Base-by-base conservation (phyloP, 495 filamentous ascomycete genomes). In the Oidiodendron maius region DNA sequence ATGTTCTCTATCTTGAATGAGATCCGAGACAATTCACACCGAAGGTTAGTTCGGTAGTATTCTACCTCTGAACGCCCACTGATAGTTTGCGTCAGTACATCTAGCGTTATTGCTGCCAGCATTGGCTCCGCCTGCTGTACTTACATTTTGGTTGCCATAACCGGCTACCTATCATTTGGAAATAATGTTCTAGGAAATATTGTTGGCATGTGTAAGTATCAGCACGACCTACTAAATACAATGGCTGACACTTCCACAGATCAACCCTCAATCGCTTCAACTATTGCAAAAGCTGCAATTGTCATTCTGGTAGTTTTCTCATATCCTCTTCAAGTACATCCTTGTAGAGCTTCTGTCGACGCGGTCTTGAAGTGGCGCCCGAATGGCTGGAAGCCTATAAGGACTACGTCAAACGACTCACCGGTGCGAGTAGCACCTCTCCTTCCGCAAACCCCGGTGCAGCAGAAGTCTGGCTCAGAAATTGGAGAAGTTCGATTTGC, bases 1-100 rank as follows among this genome's bases (percentile, higher is more conserved):
- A 98, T 98, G 93, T 98, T 98, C 61, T 95, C 94, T 0, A 91
- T 98, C 52, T 68, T 98, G 24, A 98, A 98, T 55, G 94, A 98
- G 69, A 91, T 97, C 56, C 67, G 72, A 44, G 83, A 95, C 63
- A 90, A 89, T 61, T 87, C 86, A 13, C 89, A 18, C 46, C 20
- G 40, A 46, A 37, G 40, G 59, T 59, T 37, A 36, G 42, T 50
- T 18, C n/a, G n/a, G n/a, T n/a, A n/a, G n/a, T n/a, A n/a, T n/a
- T n/a, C n/a, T n/a, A n/a, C n/a, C n/a, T n/a, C n/a, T n/a, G n/a
- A n/a, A n/a, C n/a, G n/a, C n/a, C n/a, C n/a, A n/a, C n/a, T n/a
- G n/a, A n/a, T n/a, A n/a, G n/a, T n/a, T n/a, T n/a, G n/a, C 49
- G 81, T 74, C 54, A 86, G 86, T 46, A 86, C 91, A 4, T 87